Evolutionary conservation across 2,329 filamentous ascomycete species (phyloP), one percentile per base, ranked within the genome.

Genomic region (Colletotrichum lini): DNA sequence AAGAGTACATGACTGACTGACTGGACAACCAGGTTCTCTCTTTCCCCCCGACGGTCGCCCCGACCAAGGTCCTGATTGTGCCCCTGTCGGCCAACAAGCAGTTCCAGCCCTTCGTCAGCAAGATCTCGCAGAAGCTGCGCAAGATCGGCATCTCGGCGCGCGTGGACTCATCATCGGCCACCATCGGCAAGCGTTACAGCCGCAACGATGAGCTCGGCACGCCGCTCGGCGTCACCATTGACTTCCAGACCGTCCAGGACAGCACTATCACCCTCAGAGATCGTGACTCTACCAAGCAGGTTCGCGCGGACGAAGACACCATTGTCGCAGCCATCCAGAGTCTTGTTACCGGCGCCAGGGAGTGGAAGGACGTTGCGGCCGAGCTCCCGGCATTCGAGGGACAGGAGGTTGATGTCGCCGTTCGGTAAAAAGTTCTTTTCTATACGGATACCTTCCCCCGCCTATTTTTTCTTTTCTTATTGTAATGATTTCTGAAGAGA

Each of bases 131-230:
- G 78, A 92, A 91, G 79, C 90, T 98, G 70, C 92, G 95, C 77
- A 88, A 89, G 61, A 83, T 93, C 65, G 93, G 93, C 68, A 87
- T 98, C 66, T 94, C 94, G 53, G 97, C 90, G 86, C 92, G 94
- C 72, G 90, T 98, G 47, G 96, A 98, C 79, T 94, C 96, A 82
- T 97, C 94, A 16, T 94, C 93, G 38, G 95, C 95, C 73, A 95
- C 92, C 73, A 98, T 98, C 77, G 96, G 96, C 80, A 98, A 97
- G 88, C 93, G 96, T 65, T 98, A 97, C 83, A 91, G 93, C 80
- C 92, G 96, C 78, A 98, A 98, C 81, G 96, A 98, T 82, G 96
- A 98, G 85, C 89, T 98, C 70, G 96, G 96, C 78, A 98, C 96
- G 54, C 94, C 96, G 9, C 92, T 98, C 74, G 96, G 95, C 79